Base-by-base conservation (phyloP, 805 yeast species). In the Lachancea sp. region DNA sequence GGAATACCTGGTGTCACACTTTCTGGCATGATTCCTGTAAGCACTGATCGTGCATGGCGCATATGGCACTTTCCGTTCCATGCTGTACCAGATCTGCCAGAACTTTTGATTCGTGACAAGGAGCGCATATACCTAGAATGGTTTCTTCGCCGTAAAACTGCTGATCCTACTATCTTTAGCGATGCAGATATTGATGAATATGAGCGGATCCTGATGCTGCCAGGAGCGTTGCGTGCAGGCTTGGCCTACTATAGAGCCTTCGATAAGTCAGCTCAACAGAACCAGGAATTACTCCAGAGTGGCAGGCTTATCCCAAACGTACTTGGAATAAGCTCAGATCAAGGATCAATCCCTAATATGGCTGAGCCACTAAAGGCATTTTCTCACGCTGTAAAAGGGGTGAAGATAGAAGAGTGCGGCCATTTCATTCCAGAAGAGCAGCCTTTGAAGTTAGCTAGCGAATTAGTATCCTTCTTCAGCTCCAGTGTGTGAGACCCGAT, bases 51-150 rank as follows among this genome's bases (percentile, higher is more conserved):
- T 25, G 46, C 46, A 19, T 40, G 41, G 46, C 38, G 43, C 16
- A 40, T 34, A n/a, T 43, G 46, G 43, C 46, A 40, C 22, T 43
- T 38, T 20, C 37, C 37, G 13, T 43, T 43, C 20, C 43, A 39
- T 34, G 29, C 41, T 1, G 24, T 41, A 8, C 38, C 41, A 13
- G 43, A 43, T 39, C 33, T 43, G 22, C 46, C 43, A 8, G 46
- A 43, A 30, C 22, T 34, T 23, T 20, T 39, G 25, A 32, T 43
- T 17, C 11, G 34, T 11, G 43, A 30, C 13, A 43, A 25, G 24
- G 43, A 43, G 35, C 46, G 40, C 21, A 24, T 31, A 11, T 43
- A 43, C 22, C 18, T 43, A 17, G 43, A 38, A 16, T 43, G 46
- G 43, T 43, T 43, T 35, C 34, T 41, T 2, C 41, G 30, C 22